Evolutionary conservation across 306 rosid species (phyloP), one percentile per base, ranked within the genome.

Genomic region (Calophaca sinica): DNA sequence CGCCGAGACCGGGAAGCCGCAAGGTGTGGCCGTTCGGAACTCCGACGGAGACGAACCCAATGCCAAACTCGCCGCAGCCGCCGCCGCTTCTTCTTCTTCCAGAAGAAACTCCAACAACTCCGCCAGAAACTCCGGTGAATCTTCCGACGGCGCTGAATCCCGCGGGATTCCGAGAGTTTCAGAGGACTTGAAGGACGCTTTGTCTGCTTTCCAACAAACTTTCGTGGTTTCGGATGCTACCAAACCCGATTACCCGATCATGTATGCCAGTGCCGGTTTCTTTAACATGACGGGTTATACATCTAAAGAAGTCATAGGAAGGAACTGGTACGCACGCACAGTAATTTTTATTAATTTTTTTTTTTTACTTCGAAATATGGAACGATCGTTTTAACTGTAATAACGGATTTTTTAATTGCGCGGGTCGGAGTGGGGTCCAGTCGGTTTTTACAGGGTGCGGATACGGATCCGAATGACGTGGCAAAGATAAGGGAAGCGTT

Each of bases 221-320:
- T 94, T 94, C 28, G 96, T 94, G 72, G 98, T 94, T 0, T 83
- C 97, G 54, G 98, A 94, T 67, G 98, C 97, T 9, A 84, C 97
- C 32, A 94, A 90, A 86, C 87, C 96, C 62, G 98, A 94, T 82
- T 87, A 78, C 83, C 98, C 98, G 85, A 90, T 94, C 10, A 20
- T 94, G 87, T 94, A 91, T 54, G 98, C 98, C 5, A 89, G 96
- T 39, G 98, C 91, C 35, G 98, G 98, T 20, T 94, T 94, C 81
- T 94, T 94, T 80, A 91, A 75, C 70, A 94, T 94, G 97, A 94
- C 98, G 8, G 98, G 98, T 39, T 94, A 94, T 67, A 86, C 96
- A 0, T 94, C 97, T 62, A 91, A 85, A 59, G 98, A 94, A 65
- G 93, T 91, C 51, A 69, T 94, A 0, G 98, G 98, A 5, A 68